phyloP scores from a whole-genome alignment of 345 rosid genomes.

The Populus alba region DNA sequence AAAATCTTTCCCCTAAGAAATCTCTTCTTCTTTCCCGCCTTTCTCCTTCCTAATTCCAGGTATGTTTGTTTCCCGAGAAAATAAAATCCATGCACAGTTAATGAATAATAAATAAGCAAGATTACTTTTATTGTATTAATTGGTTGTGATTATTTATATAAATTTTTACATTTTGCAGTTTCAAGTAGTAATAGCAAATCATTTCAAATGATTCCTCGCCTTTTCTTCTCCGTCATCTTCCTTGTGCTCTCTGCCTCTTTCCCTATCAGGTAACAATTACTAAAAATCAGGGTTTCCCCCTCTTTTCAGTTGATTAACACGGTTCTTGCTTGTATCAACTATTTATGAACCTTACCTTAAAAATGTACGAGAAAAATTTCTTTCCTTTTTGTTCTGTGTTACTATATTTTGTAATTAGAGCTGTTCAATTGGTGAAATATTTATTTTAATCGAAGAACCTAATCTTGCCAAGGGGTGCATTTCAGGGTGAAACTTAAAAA shows the following conservation, averaged over 20 bases:
- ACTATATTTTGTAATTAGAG: too few relatives aligned
- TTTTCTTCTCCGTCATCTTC: background rate
- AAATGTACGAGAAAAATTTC: too few relatives aligned
- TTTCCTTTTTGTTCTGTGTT: too few relatives aligned
- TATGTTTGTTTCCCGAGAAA: constrained; percentile 2
- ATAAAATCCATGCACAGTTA: background rate
- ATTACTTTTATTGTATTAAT: too few relatives aligned
- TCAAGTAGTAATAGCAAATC: background rate
- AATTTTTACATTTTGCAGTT: background rate
- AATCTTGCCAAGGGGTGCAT: too few relatives aligned
- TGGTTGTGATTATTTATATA: background rate
- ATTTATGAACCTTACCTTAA: too few relatives aligned
- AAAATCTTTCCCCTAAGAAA: background rate
- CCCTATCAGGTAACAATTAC: constrained; percentile 15
- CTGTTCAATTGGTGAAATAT: too few relatives aligned
- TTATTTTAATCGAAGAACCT: too few relatives aligned
- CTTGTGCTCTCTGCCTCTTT: constrained; percentile 5
- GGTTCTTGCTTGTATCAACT: too few relatives aligned
- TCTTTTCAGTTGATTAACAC: background rate
- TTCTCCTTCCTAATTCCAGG: background rate
- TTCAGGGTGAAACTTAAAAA: too few relatives aligned
- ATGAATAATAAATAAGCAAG: too few relatives aligned
- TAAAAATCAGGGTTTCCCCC: background rate
- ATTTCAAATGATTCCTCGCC: constrained; percentile 13
- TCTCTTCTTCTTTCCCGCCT: background rate